These are phyloP conservation scores for Rhynchospora tenuis DNA, from an alignment of 176 grass and related monocot genomes.

Conservation along the genomic window DNA sequence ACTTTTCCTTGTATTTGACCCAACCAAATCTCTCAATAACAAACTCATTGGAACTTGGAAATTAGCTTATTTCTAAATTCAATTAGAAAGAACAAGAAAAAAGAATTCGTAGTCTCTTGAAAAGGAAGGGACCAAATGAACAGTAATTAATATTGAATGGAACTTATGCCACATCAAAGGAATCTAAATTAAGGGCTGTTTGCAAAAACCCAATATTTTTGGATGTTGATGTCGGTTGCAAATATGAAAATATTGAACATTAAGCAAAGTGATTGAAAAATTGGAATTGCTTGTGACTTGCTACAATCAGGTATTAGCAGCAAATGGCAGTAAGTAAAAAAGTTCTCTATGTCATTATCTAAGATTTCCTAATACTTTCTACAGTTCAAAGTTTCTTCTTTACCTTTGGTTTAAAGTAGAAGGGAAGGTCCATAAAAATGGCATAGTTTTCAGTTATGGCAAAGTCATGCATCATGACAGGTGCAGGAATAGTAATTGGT, in stretches of 20 bases:
- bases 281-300: no score
- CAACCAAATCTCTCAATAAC: no score
- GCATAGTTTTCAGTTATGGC: slow-evolving; percentile 93
- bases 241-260: background rate
- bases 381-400: background rate
- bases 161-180: no score
- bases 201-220: background rate
- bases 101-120: no score
- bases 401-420: slow-evolving; percentile 88
- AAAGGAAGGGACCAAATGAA: no score
- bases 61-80: no score
- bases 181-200: background rate
- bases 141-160: no score
- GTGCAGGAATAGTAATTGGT: slow-evolving; percentile 90
- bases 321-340: background rate
- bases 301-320: background rate
- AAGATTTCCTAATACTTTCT: background rate
- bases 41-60: no score
- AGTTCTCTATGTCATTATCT: background rate
- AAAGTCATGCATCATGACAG: slow-evolving; percentile 99
- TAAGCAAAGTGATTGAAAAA: background rate
- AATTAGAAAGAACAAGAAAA: no score
- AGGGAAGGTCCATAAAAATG: slow-evolving; percentile 95
- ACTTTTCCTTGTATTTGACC: no score
- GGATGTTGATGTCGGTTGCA: background rate